Conservation (phyloP, 2,329 filamentous ascomycete species). For the Fusarium sp. region DNA sequence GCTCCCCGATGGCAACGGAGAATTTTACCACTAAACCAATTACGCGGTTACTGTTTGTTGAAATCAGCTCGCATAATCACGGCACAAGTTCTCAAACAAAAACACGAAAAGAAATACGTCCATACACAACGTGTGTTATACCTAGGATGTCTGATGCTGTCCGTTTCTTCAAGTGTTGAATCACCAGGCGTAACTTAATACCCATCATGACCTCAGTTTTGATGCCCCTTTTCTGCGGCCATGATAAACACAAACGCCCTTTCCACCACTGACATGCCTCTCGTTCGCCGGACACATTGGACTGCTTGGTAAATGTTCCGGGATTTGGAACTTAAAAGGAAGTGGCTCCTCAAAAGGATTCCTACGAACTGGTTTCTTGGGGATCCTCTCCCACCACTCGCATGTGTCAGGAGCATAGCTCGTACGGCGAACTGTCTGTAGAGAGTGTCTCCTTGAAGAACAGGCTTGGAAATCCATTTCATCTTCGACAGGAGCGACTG, state of each 20-base stretch:
- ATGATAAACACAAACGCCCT: conserved; percentile 63
- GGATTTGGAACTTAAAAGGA: conserved; percentile 61
- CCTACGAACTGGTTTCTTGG: conserved; percentile 37
- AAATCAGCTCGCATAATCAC: rapidly evolving
- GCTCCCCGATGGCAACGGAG: conserved; percentile 8
- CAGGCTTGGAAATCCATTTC: background rate
- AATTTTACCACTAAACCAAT: conserved; percentile 11
- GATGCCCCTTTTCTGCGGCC: conserved; percentile 50
- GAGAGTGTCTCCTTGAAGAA: conserved; percentile 23
- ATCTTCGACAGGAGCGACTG: conserved; percentile 46
- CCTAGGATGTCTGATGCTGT: background rate
- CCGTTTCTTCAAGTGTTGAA: background rate
- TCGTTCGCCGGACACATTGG: conserved; percentile 63
- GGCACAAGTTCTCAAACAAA: rapidly evolving
- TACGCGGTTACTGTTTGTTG: background rate
- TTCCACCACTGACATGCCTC: conserved; percentile 57
- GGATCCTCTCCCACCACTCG: conserved; percentile 53
- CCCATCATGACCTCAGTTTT: background rate
- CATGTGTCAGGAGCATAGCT: conserved; percentile 42
- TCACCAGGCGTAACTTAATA: background rate
- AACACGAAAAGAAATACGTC: background rate
- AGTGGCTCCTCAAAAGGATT: conserved; percentile 25
- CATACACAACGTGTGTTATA: background rate
- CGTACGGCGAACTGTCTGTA: conserved; percentile 34
- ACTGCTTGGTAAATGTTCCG: conserved; percentile 63